These are phyloP conservation scores for Tolypocladium sp. DNA, from an alignment of 2,329 filamentous ascomycete genomes.

Conservation along the genomic window DNA sequence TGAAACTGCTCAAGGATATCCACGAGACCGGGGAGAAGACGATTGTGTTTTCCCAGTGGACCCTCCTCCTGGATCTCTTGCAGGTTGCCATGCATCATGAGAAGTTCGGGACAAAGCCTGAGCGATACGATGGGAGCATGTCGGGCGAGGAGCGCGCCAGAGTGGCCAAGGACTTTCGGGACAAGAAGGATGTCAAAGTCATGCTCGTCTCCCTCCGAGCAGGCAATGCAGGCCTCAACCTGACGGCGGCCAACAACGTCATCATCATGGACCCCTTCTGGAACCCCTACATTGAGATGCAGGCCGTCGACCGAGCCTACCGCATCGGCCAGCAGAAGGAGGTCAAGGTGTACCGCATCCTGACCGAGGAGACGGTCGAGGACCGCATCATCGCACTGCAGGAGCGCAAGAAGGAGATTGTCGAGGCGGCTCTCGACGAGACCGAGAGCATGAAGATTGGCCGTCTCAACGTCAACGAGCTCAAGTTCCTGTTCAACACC, in stretches of 20 bases:
- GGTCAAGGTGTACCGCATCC: constrained; percentile 72
- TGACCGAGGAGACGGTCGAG: constrained; percentile 73
- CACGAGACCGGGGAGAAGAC: constrained; percentile 56
- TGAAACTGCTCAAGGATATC: constrained; percentile 63
- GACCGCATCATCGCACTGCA: constrained; percentile 77
- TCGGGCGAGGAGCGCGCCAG: constrained; percentile 56
- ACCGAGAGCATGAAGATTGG: constrained; percentile 56
- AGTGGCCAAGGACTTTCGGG: constrained; percentile 57
- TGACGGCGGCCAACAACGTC: constrained; percentile 73
- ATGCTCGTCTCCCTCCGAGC: constrained; percentile 77
- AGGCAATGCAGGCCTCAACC: constrained; percentile 76
- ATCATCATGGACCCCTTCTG: constrained; percentile 91
- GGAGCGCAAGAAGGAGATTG: constrained; percentile 66
- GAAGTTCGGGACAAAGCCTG: constrained; percentile 49
- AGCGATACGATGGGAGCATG: constrained; percentile 78
- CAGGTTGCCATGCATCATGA: constrained; percentile 62
- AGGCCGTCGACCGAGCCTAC: constrained; percentile 83
- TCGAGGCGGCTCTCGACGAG: constrained; percentile 74
- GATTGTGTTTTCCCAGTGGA: constrained; percentile 74
- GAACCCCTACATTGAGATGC: constrained; percentile 90
- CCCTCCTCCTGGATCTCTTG: constrained; percentile 62
- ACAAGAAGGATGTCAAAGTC: constrained; percentile 56
- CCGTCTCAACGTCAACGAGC: constrained; percentile 55
- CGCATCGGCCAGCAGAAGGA: constrained; percentile 70
- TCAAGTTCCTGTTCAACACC: constrained; percentile 58